Evolutionary conservation across 192 early-diverging fungal genomes (phyloP).

Genomic region (Haplosporangium gracile): DNA sequence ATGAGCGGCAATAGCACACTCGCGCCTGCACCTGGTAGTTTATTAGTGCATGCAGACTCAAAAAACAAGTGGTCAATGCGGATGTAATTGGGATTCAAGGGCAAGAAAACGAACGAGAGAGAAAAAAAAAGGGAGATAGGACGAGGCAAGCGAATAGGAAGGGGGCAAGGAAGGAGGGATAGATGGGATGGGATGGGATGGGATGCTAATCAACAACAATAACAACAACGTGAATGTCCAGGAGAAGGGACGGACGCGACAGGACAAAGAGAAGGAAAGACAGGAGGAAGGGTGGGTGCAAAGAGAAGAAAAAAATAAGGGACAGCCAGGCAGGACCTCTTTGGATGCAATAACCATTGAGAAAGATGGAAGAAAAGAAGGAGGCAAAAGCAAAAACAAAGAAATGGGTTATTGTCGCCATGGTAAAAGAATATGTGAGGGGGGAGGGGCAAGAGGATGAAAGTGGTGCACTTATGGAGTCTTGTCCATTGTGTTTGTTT

Average conservation of each 20-base stretch:
- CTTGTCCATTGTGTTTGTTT: too few species aligned
- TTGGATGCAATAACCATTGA: not conserved
- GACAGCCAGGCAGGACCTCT: conserved; percentile 1
- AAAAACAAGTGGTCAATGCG: not conserved
- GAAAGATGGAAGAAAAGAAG: not conserved
- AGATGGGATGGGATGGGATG: not conserved
- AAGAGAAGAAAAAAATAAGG: not conserved
- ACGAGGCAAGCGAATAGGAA: not conserved
- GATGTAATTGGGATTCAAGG: not conserved
- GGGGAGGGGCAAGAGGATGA: too few species aligned
- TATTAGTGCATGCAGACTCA: too few species aligned
- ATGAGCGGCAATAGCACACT: too few species aligned
- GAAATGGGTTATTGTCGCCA: not conserved
- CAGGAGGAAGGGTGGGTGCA: not conserved
- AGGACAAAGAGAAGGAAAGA: not conserved
- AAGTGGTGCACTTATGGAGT: too few species aligned
- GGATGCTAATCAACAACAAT: not conserved
- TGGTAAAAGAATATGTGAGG: not conserved
- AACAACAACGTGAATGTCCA: conserved; percentile 1
- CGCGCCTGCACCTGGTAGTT: too few species aligned
- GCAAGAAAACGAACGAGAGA: not conserved
- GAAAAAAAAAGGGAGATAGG: not conserved
- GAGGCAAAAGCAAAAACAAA: not conserved
- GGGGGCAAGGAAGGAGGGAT: not conserved
- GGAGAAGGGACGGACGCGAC: not conserved